phyloP scores from a whole-genome alignment of 331 rosid genomes.

The Rhamnella rubrinervis region DNA sequence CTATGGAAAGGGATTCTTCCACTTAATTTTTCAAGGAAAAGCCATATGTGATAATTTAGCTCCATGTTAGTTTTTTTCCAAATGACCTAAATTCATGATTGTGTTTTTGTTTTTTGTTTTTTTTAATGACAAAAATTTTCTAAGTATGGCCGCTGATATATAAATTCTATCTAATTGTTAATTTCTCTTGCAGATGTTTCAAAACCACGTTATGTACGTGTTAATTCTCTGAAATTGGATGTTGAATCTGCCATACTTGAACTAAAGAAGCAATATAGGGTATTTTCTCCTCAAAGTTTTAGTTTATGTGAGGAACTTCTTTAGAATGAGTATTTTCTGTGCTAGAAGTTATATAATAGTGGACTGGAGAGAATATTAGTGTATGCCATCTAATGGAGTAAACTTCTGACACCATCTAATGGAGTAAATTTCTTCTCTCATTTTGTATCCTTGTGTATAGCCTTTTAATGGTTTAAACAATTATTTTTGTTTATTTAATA shows the following conservation, averaged over 20 bases:
- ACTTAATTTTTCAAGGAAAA: too few relatives aligned
- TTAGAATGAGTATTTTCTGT: too few relatives aligned
- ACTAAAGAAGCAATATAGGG: constrained; percentile 53
- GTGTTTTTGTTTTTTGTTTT: too few relatives aligned
- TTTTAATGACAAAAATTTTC: background rate
- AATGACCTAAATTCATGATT: background rate
- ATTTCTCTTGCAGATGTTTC: constrained; percentile 56
- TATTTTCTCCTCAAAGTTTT: constrained; percentile 15
- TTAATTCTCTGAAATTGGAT: constrained; percentile 75
- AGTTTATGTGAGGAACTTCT: too few relatives aligned
- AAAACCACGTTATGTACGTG: constrained; percentile 78
- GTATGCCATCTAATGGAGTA: too few relatives aligned
- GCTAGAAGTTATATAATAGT: too few relatives aligned
- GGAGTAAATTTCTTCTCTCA: background rate
- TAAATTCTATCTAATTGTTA: background rate
- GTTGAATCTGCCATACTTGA: constrained; percentile 61
- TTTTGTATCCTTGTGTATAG: too few relatives aligned
- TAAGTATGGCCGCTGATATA: background rate
- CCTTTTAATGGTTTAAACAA: too few relatives aligned
- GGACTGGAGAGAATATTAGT: too few relatives aligned
- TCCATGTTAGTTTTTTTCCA: background rate
- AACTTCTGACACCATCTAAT: too few relatives aligned
- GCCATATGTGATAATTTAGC: too few relatives aligned
- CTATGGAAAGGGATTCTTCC: too few relatives aligned
- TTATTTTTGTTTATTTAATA: background rate